phyloP scores from a whole-genome alignment of 306 rosid species.

The Pyrus pyrifolia region DNA sequence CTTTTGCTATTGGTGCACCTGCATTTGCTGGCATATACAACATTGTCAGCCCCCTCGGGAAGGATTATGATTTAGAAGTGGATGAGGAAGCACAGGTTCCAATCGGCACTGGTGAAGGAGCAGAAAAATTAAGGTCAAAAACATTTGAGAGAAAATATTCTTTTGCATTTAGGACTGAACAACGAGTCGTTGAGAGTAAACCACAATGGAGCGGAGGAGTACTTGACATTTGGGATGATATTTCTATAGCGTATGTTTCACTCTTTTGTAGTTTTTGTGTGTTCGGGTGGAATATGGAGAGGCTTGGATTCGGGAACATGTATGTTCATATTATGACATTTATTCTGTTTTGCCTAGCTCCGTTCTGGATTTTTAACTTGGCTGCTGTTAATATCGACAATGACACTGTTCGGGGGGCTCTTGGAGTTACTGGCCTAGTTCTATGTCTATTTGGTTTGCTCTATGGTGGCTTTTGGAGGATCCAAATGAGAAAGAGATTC shows the following conservation, averaged over 20 bases:
- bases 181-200: constrained; percentile 26
- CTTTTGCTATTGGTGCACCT: constrained; percentile 71
- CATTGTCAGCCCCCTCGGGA: constrained; percentile 81
- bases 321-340: constrained; percentile 87
- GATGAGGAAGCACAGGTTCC: constrained; percentile 77
- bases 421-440: constrained; percentile 52
- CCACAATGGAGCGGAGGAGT: constrained; percentile 85
- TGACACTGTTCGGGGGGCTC: constrained; percentile 47
- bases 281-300: constrained; percentile 96
- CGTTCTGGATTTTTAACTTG: constrained; percentile 78
- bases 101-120: constrained; percentile 9
- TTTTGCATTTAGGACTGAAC: constrained; percentile 51
- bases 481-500: constrained; percentile 86
- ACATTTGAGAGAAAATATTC: constrained; percentile 48
- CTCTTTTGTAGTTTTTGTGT: constrained; percentile 79
- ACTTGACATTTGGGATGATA: constrained; percentile 75
- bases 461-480: constrained; percentile 98
- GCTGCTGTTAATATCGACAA: constrained; percentile 85
- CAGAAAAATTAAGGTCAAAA: constrained; percentile 31
- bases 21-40: constrained; percentile 71
- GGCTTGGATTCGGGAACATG: constrained; percentile 93
- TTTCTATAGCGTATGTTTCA: constrained; percentile 70
- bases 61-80: constrained; percentile 47
- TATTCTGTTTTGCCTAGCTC: constrained; percentile 76
- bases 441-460: constrained; percentile 82